phyloP scores from a whole-genome alignment of 495 filamentous ascomycete species.

The Penicillium bovifimosum region DNA sequence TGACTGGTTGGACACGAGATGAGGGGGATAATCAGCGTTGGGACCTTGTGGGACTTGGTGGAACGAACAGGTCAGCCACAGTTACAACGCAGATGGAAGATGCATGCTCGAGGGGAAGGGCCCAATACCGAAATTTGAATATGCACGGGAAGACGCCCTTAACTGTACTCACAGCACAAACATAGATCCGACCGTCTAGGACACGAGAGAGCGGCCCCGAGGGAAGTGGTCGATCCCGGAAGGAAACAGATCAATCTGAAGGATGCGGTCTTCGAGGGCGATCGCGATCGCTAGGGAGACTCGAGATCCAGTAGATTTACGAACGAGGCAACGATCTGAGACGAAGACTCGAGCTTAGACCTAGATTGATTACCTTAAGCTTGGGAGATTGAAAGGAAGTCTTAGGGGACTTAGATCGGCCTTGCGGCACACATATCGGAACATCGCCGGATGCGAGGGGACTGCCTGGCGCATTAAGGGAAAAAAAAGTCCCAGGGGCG shows the following conservation, averaged over 20 bases:
- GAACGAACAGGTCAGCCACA: constrained; percentile 24
- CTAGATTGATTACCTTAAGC: constrained; percentile 10
- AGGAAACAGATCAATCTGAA: constrained; percentile 8
- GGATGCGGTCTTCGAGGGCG: constrained; percentile 6
- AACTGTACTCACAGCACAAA: constrained; percentile 15
- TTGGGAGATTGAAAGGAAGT: not conserved
- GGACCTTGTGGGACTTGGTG: constrained; percentile 12
- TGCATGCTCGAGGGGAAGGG: constrained; percentile 13
- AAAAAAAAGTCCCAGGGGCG: constrained; percentile 28
- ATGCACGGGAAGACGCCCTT: constrained; percentile 17
- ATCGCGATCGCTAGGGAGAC: constrained; percentile 12
- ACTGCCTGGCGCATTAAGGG: constrained; percentile 9
- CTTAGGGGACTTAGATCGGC: constrained; percentile 19
- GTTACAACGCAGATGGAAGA: constrained; percentile 22
- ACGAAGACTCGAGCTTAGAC: constrained; percentile 1
- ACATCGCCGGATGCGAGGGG: constrained; percentile 22
- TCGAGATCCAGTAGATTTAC: constrained; percentile 17
- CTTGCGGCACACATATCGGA: constrained; percentile 20
- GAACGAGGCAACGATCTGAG: constrained; percentile 22
- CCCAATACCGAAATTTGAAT: constrained; percentile 11
- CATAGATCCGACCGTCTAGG: constrained; percentile 3
- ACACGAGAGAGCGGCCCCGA: constrained; percentile 6
- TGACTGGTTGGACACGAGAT: not conserved
- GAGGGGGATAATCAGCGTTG: constrained; percentile 6
- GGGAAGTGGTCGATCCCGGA: constrained; percentile 8